phyloP scores from a whole-genome alignment of 495 filamentous ascomycete genomes.

The Penicillium flavigenum region DNA sequence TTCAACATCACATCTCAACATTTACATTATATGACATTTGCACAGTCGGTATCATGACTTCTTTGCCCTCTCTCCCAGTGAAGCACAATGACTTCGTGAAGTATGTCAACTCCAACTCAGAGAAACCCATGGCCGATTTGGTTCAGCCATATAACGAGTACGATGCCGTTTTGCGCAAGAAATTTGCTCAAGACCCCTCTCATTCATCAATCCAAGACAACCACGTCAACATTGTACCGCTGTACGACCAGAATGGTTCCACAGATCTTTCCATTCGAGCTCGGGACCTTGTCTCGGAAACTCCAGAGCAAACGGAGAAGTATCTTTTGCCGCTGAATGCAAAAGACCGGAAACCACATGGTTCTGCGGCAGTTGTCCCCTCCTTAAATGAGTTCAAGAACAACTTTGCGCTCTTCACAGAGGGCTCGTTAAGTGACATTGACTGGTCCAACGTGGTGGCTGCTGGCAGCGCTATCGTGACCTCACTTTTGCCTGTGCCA shows the following conservation, averaged over 20 bases:
- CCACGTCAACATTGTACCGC: conserved; percentile 64
- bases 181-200: conserved; percentile 68
- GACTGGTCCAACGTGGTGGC: conserved; percentile 78
- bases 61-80: background rate
- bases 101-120: background rate
- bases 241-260: conserved; percentile 60
- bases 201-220: conserved; percentile 58
- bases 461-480: conserved; percentile 74
- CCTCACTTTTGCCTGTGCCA: conserved; percentile 70
- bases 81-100: conserved; percentile 6
- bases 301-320: conserved; percentile 56
- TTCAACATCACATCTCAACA: background rate
- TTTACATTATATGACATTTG: background rate
- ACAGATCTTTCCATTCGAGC: conserved; percentile 59
- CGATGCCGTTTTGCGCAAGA: conserved; percentile 64
- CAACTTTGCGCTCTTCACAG: conserved; percentile 78
- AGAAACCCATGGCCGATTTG: conserved; percentile 51
- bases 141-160: conserved; percentile 67
- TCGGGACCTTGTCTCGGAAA: conserved; percentile 59
- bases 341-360: conserved; percentile 56
- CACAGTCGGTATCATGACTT: background rate
- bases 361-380: conserved; percentile 62
- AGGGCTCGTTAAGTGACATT: conserved; percentile 59
- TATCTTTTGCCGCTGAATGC: conserved; percentile 69
- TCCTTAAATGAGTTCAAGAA: conserved; percentile 66